These are phyloP conservation scores for Oryza punctata DNA, from an alignment of 176 grass and related monocot genomes.

Conservation along the genomic window DNA sequence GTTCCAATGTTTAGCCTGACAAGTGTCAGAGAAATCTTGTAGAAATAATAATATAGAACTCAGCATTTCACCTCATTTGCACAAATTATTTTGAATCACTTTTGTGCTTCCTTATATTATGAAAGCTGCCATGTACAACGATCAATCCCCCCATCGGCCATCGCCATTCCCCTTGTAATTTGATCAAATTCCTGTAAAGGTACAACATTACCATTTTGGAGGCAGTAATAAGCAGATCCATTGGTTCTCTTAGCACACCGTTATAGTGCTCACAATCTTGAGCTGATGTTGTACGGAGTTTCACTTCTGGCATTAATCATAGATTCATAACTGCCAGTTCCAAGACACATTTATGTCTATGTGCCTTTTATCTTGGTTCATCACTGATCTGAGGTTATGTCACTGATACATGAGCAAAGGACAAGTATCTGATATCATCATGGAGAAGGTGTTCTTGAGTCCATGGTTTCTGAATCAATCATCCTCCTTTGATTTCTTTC, in stretches of 20 bases:
- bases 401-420: constrained; percentile 32
- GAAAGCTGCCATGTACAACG: constrained; percentile 12
- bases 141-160: background rate
- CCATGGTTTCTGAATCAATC: constrained; percentile 42
- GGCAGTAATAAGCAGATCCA: constrained; percentile 1
- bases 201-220: constrained; percentile 6
- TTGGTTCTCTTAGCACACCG: constrained; percentile 9
- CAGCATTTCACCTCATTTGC: constrained; percentile 32
- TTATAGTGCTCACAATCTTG: constrained; percentile 19
- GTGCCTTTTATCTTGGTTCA: constrained; percentile 24
- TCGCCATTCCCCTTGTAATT: background rate
- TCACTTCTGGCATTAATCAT: constrained; percentile 27
- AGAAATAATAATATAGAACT: constrained; percentile 18
- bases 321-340: constrained; percentile 25
- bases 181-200: background rate
- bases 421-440: constrained; percentile 49
- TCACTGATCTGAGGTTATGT: constrained; percentile 42
- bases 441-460: constrained; percentile 37
- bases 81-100: constrained; percentile 7
- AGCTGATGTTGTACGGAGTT: constrained; percentile 12
- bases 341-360: constrained; percentile 29
- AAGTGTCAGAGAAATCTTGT: background rate
- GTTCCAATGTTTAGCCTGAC: constrained; percentile 9
- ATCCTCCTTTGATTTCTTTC: constrained; percentile 46
- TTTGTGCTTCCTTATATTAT: background rate